Percentiles rank a stretch among this genome's conserved stretches.
phyloP scores from a whole-genome alignment of 164 flowering plant species.

The Nelumbo lutea region DNA sequence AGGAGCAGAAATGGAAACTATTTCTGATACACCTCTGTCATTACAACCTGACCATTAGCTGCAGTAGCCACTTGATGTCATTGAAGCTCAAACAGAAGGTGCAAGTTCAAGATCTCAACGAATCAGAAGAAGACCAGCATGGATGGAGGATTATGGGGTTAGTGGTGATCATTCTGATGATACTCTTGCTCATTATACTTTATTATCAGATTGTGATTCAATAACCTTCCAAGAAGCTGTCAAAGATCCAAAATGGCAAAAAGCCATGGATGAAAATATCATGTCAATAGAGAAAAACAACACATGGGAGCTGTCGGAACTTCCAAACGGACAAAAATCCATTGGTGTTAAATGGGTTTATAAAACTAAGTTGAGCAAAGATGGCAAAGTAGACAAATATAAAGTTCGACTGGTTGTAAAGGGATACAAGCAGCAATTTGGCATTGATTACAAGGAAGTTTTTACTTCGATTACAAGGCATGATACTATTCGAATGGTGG shows the following conservation, averaged over 20 bases:
- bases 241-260: background rate
- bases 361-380: background rate
- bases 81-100: too few species aligned
- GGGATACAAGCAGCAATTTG: background rate
- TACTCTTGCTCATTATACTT: background rate
- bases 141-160: background rate
- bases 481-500: slow-evolving; percentile 9
- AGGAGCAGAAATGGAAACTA: too few species aligned
- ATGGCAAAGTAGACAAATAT: background rate
- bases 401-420: background rate
- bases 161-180: background rate
- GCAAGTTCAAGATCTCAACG: too few species aligned
- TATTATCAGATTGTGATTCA: background rate
- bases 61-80: too few species aligned
- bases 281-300: background rate
- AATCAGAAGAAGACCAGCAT: background rate
- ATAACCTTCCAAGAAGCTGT: background rate
- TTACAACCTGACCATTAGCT: too few species aligned
- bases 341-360: background rate
- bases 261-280: background rate
- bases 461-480: background rate
- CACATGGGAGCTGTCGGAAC: background rate
- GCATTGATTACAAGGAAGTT: background rate
- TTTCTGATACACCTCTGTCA: too few species aligned
- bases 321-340: too few species aligned